Base-by-base conservation (phyloP, 164 flowering plant species). In the Echeveria elegans region DNA sequence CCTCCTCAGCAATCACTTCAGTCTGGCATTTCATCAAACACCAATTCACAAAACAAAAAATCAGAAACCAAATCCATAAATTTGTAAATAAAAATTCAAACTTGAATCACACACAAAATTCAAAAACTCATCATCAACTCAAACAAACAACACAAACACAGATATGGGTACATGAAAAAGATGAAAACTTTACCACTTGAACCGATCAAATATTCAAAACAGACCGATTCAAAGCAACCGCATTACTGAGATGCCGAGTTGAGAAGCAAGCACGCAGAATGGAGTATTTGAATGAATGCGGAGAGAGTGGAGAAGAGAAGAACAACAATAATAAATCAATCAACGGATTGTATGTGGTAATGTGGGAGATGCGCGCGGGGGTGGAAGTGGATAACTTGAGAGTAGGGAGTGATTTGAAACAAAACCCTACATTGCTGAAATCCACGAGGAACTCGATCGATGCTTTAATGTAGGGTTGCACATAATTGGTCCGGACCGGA, bases 11-110 rank as follows among this genome's bases (percentile, higher is more conserved):
- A 48, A n/a, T 48, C 52, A 45, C 26, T 67, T 34, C 37, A 34
- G 68, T 52, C 64, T 41, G 52, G 62, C 43, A 70, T 62, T 69
- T 59, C 48, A 66, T 36, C 47, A 73, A 64, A 70, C 64, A 50
- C 31, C 41, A 62, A 67, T 59, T 32, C 16, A 69, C 47, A n/a
- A n/a, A n/a, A 5, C 61, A 40, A 56, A 29, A 23, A 67, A 66
- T 60, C 43, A 59, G 73, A 75, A 74, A 53, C 47, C 64, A 68
- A 70, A 32, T 24, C 69, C 65, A 64, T 19, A 64, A 14, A 64
- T 5, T 48, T n/a, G 9, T 21, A 23, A 28, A 23, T 2, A 8
- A 56, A 56, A 56, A 56, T 11, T 56, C 31, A 56, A 28, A 56
- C 61, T 56, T 28, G 12, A 19, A 28, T 14, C 61, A 56, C 32